Conservation (phyloP, 1,139 yeast species). For the Kodamaea ohmeri region DNA sequence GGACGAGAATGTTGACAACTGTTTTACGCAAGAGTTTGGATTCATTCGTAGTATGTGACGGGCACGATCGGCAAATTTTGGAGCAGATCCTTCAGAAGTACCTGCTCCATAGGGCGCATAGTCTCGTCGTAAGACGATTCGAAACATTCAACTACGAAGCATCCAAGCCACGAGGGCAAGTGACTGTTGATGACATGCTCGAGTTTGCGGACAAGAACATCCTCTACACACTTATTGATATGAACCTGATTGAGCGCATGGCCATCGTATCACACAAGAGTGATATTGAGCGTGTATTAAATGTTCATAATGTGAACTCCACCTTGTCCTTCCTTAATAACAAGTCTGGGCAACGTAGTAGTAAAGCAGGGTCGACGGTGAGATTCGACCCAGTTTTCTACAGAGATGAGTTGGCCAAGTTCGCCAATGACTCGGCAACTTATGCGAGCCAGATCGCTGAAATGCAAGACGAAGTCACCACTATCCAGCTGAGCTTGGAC, state of each 20-base stretch:
- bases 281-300: conserved; percentile 47
- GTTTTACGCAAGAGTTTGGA: conserved; percentile 46
- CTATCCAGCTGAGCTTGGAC: conserved; percentile 16
- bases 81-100: conserved; percentile 38
- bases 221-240: conserved; percentile 64
- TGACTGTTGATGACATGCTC: conserved; percentile 60
- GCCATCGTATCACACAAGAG: conserved; percentile 50
- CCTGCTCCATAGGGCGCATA: conserved; percentile 23
- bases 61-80: conserved; percentile 56
- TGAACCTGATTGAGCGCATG: conserved; percentile 55
- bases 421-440: conserved; percentile 19
- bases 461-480: conserved; percentile 14
- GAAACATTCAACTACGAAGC: conserved; percentile 54
- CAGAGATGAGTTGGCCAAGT: conserved; percentile 29
- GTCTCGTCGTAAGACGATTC: conserved; percentile 51
- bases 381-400: conserved; percentile 60
- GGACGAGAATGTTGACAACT: conserved; percentile 63
- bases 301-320: conserved; percentile 38
- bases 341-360: conserved; percentile 35
- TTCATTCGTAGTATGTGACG: conserved; percentile 66
- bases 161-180: conserved; percentile 29
- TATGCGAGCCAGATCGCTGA: conserved; percentile 6
- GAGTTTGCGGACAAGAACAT: conserved; percentile 54
- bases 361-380: conserved; percentile 40
- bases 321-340: conserved; percentile 46